phyloP scores from a whole-genome alignment of 2,329 filamentous ascomycete species.

The Alternaria gaisen region DNA sequence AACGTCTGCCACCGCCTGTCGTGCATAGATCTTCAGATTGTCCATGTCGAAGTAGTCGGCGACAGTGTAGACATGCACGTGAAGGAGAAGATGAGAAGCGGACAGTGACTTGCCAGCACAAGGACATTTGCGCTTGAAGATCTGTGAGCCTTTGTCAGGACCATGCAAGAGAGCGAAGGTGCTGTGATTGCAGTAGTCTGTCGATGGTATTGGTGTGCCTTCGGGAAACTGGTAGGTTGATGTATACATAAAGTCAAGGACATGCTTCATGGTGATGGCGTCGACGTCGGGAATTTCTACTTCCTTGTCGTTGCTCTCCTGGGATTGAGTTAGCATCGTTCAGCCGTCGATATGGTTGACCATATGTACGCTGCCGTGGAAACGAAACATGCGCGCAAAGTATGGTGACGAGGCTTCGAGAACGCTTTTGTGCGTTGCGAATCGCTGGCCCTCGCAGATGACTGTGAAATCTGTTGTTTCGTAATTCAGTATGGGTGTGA shows the following conservation, averaged over 20 bases:
- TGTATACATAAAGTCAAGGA: conserved; percentile 20
- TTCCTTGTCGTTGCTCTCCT: neutral
- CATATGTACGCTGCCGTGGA: conserved; percentile 7
- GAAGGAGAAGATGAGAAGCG: conserved; percentile 9
- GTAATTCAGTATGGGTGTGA: neutral
- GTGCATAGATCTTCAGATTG: conserved; percentile 9
- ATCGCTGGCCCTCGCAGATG: conserved; percentile 5
- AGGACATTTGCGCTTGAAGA: conserved; percentile 14
- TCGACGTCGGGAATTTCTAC: conserved; percentile 1
- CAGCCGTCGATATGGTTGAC: too few relatives aligned
- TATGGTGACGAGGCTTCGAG: conserved; percentile 9
- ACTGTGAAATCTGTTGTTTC: conserved; percentile 16
- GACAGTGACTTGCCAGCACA: conserved; percentile 8
- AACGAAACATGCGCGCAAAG: conserved; percentile 18
- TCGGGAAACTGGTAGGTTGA: conserved; percentile 8
- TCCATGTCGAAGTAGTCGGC: conserved; percentile 16
- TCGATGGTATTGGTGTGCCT: neutral
- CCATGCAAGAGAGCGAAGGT: conserved; percentile 1
- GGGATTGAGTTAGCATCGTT: neutral
- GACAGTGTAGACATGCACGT: conserved; percentile 15
- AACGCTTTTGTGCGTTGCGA: conserved; percentile 9
- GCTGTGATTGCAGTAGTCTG: conserved; percentile 13
- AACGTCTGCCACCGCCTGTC: conserved; percentile 4
- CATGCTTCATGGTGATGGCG: conserved; percentile 5
- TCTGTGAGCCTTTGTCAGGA: neutral